Conservation (phyloP, 495 filamentous ascomycete species). For the Podospora tetraspora region DNA sequence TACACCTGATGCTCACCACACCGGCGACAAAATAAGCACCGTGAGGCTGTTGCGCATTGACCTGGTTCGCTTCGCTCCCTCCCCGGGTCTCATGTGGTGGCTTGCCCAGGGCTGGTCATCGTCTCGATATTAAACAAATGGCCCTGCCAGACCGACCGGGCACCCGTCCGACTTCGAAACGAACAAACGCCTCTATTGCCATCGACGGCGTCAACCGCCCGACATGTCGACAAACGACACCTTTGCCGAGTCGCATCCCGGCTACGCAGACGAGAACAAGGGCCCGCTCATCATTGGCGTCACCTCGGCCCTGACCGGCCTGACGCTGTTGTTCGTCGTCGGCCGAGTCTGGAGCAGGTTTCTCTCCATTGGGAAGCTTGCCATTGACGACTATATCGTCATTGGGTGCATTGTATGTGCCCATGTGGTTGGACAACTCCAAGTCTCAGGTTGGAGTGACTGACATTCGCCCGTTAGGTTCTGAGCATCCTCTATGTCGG, state of each 20-base stretch:
- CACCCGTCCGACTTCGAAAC: not conserved
- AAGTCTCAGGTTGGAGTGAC: no score
- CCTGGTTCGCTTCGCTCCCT: not conserved
- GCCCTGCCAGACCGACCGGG: not conserved
- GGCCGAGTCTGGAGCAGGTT: constrained; percentile 21
- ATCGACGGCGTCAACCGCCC: not conserved
- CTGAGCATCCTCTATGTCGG: constrained; percentile 17
- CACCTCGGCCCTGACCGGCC: constrained; percentile 11
- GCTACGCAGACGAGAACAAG: constrained; percentile 18
- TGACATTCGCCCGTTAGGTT: constrained; percentile 15
- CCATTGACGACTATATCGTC: constrained; percentile 14
- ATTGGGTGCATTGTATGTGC: constrained; percentile 12
- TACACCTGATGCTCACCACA: not conserved
- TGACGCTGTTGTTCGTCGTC: constrained; percentile 19
- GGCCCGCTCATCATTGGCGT: constrained; percentile 19
- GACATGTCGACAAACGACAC: not conserved
- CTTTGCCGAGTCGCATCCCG: constrained; percentile 12
- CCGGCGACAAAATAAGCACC: not conserved
- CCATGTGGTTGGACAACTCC: not conserved
- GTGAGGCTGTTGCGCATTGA: not conserved
- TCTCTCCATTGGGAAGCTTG: constrained; percentile 13
- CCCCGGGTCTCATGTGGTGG: not conserved
- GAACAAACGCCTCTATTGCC: no score
- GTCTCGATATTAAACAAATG: not conserved
- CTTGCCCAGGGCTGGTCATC: not conserved